These are phyloP conservation scores for Periconia digitata DNA, from an alignment of 2,329 filamentous ascomycete species.

Conservation along the genomic window DNA sequence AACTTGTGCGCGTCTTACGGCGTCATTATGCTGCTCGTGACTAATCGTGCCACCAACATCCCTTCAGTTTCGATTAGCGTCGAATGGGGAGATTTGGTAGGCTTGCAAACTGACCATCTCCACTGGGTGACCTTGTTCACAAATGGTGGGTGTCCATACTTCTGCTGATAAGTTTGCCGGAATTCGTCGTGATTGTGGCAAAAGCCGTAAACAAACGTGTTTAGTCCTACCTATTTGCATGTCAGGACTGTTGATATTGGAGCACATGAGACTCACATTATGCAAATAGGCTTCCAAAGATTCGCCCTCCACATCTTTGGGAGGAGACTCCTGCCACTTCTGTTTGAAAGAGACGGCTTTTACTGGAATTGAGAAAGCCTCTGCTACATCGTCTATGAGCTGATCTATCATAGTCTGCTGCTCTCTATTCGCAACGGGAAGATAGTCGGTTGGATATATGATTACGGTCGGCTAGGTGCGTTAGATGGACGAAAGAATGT, in stretches of 20 bases:
- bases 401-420: conserved; percentile 1
- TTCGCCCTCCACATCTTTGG: background rate
- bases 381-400: conserved; percentile 1
- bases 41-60: background rate
- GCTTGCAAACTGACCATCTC: background rate
- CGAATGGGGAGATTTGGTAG: background rate
- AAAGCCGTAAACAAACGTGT: background rate
- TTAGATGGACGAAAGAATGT: too few relatives aligned
- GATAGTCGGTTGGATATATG: conserved; percentile 1
- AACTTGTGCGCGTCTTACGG: background rate
- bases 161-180: too few relatives aligned
- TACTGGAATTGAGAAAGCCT: background rate
- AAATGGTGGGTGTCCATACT: background rate
- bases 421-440: background rate
- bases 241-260: background rate
- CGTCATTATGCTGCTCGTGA: background rate
- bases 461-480: background rate
- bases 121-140: background rate
- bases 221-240: background rate
- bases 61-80: background rate
- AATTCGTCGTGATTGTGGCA: background rate
- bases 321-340: background rate
- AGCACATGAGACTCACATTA: background rate
- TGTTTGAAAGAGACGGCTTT: conserved; percentile 2
- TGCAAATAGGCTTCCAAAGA: background rate